Evolutionary conservation across 352 stramenopile species (phyloP).

Genomic region (Albugo laibachii): DNA sequence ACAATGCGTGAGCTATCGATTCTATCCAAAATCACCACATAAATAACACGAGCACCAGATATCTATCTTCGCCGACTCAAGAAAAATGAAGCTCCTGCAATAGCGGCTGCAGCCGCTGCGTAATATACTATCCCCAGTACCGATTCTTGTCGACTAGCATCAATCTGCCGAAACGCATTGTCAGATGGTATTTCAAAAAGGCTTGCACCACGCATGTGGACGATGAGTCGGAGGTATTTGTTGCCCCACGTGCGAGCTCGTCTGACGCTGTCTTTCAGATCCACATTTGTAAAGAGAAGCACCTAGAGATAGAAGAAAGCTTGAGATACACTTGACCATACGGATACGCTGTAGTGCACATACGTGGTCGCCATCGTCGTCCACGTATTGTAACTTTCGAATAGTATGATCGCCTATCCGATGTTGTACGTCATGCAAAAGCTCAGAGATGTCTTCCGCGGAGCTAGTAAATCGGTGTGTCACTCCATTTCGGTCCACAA

Average conservation of each 20-base stretch:
- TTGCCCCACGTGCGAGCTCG: constrained; percentile 58
- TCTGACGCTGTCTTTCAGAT: constrained; percentile 63
- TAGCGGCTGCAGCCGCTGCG: constrained; percentile 44
- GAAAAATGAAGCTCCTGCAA: constrained; percentile 60
- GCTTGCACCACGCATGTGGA: constrained; percentile 8
- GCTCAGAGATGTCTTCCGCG: constrained; percentile 41
- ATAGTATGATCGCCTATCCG: constrained; percentile 58
- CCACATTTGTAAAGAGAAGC: constrained; percentile 52
- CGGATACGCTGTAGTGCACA: not conserved
- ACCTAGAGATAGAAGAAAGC: constrained; percentile 14
- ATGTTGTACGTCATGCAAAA: constrained; percentile 49
- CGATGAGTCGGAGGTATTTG: constrained; percentile 63
- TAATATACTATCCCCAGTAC: constrained; percentile 62
- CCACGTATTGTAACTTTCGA: constrained; percentile 52
- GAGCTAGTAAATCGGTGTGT: constrained; percentile 77
- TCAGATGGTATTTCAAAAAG: not conserved
- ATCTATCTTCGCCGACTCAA: constrained; percentile 42
- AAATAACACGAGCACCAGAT: not conserved
- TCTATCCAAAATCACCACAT: too few relatives aligned
- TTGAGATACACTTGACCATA: not conserved
- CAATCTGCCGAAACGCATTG: not conserved
- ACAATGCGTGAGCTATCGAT: too few relatives aligned
- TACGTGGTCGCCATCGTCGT: constrained; percentile 68
- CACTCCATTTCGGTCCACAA: constrained; percentile 59
- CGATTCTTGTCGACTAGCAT: constrained; percentile 12